Evolutionary conservation across 805 yeast genomes (phyloP).

Genomic region (Nakazawaea ishiwadae): DNA sequence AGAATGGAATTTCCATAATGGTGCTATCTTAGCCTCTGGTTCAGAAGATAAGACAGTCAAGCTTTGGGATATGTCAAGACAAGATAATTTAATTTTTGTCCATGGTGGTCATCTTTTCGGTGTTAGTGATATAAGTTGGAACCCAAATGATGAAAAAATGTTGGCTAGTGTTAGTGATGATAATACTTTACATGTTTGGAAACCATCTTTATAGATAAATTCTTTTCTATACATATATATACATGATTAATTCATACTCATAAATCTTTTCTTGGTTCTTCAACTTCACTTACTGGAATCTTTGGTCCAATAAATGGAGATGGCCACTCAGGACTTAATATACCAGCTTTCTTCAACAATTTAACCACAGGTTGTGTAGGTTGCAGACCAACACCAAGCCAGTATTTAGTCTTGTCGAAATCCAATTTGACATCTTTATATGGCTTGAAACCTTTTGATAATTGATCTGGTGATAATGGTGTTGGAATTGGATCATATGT

Average conservation of each 20-base stretch:
- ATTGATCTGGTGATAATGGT: slow-evolving; percentile 60
- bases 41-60: slow-evolving; percentile 62
- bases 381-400: slow-evolving; percentile 97
- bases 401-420: slow-evolving; percentile 85
- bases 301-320: slow-evolving; percentile 31
- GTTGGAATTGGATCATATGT: slow-evolving; percentile 84
- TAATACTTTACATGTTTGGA: slow-evolving; percentile 85
- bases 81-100: slow-evolving; percentile 40
- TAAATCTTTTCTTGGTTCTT: slow-evolving; percentile 11
- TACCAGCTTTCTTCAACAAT: slow-evolving; percentile 75
- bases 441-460: slow-evolving; percentile 49
- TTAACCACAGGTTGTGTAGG: slow-evolving; percentile 79
- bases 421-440: slow-evolving; percentile 80
- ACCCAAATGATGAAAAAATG: slow-evolving; percentile 63
- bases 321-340: slow-evolving; percentile 57
- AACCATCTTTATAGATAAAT: slow-evolving; percentile 38
- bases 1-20: slow-evolving; percentile 64
- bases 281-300: slow-evolving; percentile 17
- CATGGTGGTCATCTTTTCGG: slow-evolving; percentile 91
- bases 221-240: too few relatives aligned
- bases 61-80: slow-evolving; percentile 48
- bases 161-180: slow-evolving; percentile 79
- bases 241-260: background rate
- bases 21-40: slow-evolving; percentile 57
- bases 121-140: slow-evolving; percentile 83